A percentile compares a stretch with the other conserved stretches of the same genome.
These are phyloP conservation scores for Durusdinium trenchii DNA, from an alignment of 73 alveolate genomes.

Conservation along the genomic window DNA sequence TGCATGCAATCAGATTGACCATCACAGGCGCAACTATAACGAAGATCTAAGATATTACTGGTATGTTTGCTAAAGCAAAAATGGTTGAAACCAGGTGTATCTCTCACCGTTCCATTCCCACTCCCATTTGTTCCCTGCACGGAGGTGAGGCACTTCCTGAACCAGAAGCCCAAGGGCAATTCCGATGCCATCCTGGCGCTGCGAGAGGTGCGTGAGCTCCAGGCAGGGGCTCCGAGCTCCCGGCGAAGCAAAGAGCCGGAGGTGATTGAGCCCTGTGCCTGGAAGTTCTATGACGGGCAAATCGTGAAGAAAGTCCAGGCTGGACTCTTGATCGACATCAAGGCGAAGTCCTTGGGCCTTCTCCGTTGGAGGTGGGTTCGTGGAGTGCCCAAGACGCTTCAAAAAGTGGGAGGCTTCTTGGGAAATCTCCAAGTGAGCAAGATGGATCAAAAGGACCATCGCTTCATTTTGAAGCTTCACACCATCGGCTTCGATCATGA, in stretches of 20 bases:
- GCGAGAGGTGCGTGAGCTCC: constrained; percentile 26
- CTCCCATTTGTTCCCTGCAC: background rate
- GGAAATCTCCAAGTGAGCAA: constrained; percentile 15
- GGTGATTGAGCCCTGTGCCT: constrained; percentile 53
- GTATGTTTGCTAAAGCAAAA: too few species aligned
- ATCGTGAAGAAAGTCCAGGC: background rate
- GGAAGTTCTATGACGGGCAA: constrained; percentile 56
- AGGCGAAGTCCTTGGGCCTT: constrained; percentile 32
- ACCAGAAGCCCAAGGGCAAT: constrained; percentile 49
- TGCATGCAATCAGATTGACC: too few species aligned
- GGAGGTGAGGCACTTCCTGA: constrained; percentile 26
- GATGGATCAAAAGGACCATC: background rate
- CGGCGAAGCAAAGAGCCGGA: background rate
- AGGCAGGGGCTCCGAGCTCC: background rate
- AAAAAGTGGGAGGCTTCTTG: constrained; percentile 48
- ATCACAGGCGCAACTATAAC: too few species aligned
- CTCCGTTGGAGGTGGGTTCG: constrained; percentile 23
- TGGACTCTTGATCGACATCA: constrained; percentile 34
- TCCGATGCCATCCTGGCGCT: constrained; percentile 36
- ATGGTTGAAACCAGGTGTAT: too few species aligned
- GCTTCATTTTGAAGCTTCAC: constrained; percentile 18
- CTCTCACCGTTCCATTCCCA: too few species aligned
- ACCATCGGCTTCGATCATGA: constrained; percentile 31
- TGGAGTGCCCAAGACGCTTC: constrained; percentile 38
- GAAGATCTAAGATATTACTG: too few species aligned